phyloP scores from a whole-genome alignment of 306 rosid species.

The Vigna unguiculata region DNA sequence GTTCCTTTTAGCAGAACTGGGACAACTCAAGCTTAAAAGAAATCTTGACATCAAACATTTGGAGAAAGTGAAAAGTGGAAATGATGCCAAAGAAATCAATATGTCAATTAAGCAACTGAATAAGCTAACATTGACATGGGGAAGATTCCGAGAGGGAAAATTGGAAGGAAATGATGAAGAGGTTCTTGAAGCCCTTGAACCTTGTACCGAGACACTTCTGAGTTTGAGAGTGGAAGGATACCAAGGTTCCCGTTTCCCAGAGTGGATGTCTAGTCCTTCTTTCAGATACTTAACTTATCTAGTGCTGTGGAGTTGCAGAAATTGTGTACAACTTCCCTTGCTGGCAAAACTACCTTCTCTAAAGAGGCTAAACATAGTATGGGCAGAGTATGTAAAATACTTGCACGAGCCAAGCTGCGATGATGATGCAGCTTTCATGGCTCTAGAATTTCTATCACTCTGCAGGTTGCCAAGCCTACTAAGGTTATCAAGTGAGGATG shows the following conservation, averaged over 20 bases:
- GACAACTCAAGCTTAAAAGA: constrained; percentile 27
- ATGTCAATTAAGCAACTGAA: background rate
- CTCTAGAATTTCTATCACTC: no score
- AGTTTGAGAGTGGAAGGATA: background rate
- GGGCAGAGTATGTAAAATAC: background rate
- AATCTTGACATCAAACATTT: constrained; percentile 16
- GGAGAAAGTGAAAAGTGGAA: background rate
- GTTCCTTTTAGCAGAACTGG: constrained; percentile 30
- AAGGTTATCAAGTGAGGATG: background rate
- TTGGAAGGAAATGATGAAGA: constrained; percentile 13
- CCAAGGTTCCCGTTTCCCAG: constrained; percentile 20
- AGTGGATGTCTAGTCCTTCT: constrained; percentile 31
- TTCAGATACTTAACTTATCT: no score
- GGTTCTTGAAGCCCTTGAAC: constrained; percentile 41
- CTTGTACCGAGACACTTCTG: constrained; percentile 16
- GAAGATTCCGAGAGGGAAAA: background rate
- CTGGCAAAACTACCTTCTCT: background rate
- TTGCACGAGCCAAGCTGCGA: background rate
- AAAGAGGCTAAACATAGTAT: constrained; percentile 15
- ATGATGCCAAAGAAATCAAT: background rate
- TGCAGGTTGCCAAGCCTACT: background rate
- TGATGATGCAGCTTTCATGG: background rate
- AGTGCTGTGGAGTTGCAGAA: background rate
- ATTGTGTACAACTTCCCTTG: background rate
- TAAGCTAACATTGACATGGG: background rate